Base-by-base conservation (phyloP, 768 basidiomycete genomes). In the Gymnopilus junonius region DNA sequence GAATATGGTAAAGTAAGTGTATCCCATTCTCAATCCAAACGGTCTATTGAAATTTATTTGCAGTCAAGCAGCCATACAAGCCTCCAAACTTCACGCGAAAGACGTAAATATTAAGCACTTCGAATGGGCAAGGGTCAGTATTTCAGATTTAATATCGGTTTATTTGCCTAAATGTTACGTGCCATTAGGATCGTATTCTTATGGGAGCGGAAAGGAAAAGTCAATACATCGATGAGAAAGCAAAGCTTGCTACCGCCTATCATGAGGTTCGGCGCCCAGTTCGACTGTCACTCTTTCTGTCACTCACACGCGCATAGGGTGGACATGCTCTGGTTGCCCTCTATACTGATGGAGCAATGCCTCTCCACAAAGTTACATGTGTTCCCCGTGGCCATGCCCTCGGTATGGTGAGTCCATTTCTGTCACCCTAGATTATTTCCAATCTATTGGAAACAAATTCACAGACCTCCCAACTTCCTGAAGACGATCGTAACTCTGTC, bases 191-290 rank as follows among this genome's bases (percentile, higher is more conserved):
- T 76, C 91, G 94, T 60, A 98, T 99, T 63, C 79, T 97, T 65
- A 96, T 99, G 95, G 97, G 97, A 43, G 94, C 93, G 8, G 97
- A 99, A 76, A 85, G 97, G 65, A 92, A 89, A 79, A 95, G 92
- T 60, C 88, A 91, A 42, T 95, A 88, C 72, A 92, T 98, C 64
- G 91, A 93, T 63, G 88, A 91, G 35, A 91, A 94, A 76, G 88
- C 85, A 34, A 97, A 95, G 74, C 79, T 91, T 59, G 86, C 93
- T 50, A 99, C 97, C 0, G 97, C 97, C 7, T 98, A 98, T 79
- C 97, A 99, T 77, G 97, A 99, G 84, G 91, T 90, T 58, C 43
- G 80, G 69, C 32, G 37, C 35, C 58, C 58, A 35, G 42, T 46
- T 65, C 42, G 37, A 15, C 5, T n/a, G 45, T 45, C 62, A 53